A percentile compares a stretch with the other conserved stretches of the same genome.
Conservation (phyloP, 208 protist genomes). For the Trichomonas gallinae region DNA sequence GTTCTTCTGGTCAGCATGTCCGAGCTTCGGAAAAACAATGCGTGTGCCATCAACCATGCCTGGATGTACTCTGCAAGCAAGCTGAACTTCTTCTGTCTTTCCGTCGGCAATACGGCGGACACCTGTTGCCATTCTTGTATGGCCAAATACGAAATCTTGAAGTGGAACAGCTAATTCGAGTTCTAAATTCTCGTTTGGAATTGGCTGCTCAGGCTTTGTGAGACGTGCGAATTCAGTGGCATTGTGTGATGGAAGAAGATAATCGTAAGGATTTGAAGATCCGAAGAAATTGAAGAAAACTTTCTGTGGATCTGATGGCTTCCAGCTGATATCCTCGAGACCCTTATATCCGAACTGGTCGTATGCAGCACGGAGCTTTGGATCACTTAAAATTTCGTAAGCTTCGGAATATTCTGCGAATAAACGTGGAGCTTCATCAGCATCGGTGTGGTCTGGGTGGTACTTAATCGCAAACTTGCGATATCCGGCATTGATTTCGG, state of each 20-base stretch:
- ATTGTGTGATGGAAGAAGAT: not conserved
- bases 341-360: not conserved
- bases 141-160: not conserved
- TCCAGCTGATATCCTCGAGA: not conserved
- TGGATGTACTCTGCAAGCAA: not conserved
- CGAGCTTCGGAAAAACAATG: not conserved
- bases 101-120: not conserved
- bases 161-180: not conserved
- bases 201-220: not conserved
- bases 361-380: not conserved
- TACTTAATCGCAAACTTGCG: not conserved
- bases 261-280: not conserved
- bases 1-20: not conserved
- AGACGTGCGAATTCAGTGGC: not conserved
- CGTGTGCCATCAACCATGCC: not conserved
- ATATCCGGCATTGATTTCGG: not conserved
- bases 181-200: not conserved
- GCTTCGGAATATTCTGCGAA: not conserved
- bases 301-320: not conserved
- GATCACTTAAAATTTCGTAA: not conserved
- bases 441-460: not conserved
- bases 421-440: not conserved
- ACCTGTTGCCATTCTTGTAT: not conserved
- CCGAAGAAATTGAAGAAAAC: slow-evolving; percentile 2
- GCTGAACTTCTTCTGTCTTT: not conserved